These are phyloP conservation scores for Dactylorhiza incarnata DNA, from an alignment of 106 monocot genomes.

Conservation along the genomic window DNA sequence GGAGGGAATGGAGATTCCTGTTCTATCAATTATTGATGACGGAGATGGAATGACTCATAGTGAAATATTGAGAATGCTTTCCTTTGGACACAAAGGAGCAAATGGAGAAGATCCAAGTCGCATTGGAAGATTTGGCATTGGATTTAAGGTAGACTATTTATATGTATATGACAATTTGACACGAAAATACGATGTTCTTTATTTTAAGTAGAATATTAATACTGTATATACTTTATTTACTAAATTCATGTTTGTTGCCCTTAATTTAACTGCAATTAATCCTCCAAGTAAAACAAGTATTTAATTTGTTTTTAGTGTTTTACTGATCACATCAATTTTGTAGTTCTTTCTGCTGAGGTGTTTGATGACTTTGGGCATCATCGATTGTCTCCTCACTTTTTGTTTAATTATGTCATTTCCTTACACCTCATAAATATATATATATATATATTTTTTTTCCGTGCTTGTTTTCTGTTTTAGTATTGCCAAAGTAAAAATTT, in stretches of 20 bases:
- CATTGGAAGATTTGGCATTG: conserved; percentile 75
- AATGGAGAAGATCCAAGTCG: conserved; percentile 22
- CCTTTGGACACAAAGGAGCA: conserved; percentile 50
- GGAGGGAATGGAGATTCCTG: conserved; percentile 40
- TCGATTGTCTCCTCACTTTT: background rate
- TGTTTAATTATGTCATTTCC: background rate
- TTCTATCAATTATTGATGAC: conserved; percentile 62
- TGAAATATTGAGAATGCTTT: conserved; percentile 66
- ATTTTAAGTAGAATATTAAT: background rate
- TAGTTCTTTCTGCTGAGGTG: background rate
- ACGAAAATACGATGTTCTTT: background rate
- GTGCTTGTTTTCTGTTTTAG: background rate
- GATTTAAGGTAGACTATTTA: conserved; percentile 53
- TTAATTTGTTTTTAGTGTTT: background rate
- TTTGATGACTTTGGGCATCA: background rate
- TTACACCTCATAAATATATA: background rate
- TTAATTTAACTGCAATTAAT: background rate
- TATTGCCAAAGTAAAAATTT: background rate
- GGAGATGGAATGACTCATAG: conserved; percentile 58
- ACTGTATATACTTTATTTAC: background rate
- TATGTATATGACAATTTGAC: background rate
- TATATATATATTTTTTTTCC: too few species aligned
- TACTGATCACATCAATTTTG: too few species aligned
- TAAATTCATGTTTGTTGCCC: background rate
- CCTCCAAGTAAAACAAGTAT: background rate